A percentile compares a stretch with the other conserved stretches of the same genome.
These are phyloP conservation scores for Malania oleifera DNA, from an alignment of 164 flowering plant genomes.

Conservation along the genomic window DNA sequence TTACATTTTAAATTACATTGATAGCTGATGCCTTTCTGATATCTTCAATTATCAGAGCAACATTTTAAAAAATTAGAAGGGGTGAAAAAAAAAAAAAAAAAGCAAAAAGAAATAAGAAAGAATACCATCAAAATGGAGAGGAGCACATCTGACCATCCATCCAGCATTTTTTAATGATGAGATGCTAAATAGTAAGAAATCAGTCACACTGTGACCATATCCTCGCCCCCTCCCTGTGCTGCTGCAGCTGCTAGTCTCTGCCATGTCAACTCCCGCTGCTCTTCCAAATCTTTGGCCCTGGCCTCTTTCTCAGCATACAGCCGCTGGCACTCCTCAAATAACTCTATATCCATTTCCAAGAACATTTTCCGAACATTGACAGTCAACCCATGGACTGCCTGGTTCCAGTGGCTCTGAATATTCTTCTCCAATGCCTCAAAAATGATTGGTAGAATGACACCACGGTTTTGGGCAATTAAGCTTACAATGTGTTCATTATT, in stretches of 20 bases:
- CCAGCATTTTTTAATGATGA: too few species aligned
- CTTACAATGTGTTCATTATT: conserved; percentile 77
- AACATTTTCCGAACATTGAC: conserved; percentile 68
- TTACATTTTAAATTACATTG: conserved; percentile 32
- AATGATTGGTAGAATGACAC: conserved; percentile 52
- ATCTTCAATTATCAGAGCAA: conserved; percentile 13
- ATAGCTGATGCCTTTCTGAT: conserved; percentile 19
- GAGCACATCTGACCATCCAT: conserved; percentile 5
- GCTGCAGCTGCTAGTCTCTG: conserved; percentile 59
- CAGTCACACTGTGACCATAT: conserved; percentile 36
- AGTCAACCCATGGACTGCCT: conserved; percentile 70
- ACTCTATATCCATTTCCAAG: conserved; percentile 64
- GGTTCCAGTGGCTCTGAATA: conserved; percentile 69
- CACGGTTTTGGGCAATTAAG: conserved; percentile 70
- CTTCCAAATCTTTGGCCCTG: conserved; percentile 43
- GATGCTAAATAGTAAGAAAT: too few species aligned
- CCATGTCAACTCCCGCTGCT: conserved; percentile 61
- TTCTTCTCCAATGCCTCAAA: conserved; percentile 71
- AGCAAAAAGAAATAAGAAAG: conserved; percentile 12
- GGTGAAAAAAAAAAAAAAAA: background rate
- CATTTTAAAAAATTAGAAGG: conserved; percentile 13
- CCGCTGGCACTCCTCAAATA: conserved; percentile 62
- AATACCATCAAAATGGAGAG: conserved; percentile 23
- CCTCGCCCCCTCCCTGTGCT: conserved; percentile 39
- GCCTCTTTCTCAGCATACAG: conserved; percentile 48